phyloP scores from a whole-genome alignment of 1,139 yeast species.

The Entelexis sorbosivorans region DNA sequence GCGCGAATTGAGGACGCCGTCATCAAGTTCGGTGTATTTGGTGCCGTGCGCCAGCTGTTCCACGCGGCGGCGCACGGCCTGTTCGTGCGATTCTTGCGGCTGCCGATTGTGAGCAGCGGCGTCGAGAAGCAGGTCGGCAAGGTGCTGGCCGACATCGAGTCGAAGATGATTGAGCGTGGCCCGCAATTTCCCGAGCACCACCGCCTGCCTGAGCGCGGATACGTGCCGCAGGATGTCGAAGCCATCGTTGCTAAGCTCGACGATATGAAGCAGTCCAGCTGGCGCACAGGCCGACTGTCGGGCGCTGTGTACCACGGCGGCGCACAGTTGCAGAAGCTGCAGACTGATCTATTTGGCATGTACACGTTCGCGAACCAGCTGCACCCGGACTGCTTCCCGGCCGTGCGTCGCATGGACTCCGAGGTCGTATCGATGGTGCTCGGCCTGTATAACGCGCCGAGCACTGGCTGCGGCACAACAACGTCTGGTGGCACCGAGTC shows the following conservation, averaged over 20 bases:
- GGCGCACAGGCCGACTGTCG: slow-evolving; percentile 76
- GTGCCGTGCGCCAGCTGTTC: slow-evolving; percentile 15
- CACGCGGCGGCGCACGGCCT: background rate
- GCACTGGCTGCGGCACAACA: slow-evolving; percentile 70
- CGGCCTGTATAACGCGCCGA: slow-evolving; percentile 62
- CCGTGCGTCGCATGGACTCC: slow-evolving; percentile 90
- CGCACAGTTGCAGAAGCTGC: slow-evolving; percentile 54
- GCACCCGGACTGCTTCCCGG: slow-evolving; percentile 96
- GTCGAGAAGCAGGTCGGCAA: slow-evolving; percentile 17
- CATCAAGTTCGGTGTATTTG: slow-evolving; percentile 16
- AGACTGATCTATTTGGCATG: slow-evolving; percentile 61
- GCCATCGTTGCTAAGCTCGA: slow-evolving; percentile 44
- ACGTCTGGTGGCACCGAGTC: slow-evolving; percentile 98
- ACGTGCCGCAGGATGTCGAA: slow-evolving; percentile 51
- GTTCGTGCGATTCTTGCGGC: slow-evolving; percentile 4
- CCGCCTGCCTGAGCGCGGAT: slow-evolving; percentile 35
- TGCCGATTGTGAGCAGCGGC: slow-evolving; percentile 17
- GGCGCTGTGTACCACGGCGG: slow-evolving; percentile 99
- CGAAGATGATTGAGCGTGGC: slow-evolving; percentile 21
- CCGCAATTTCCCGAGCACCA: slow-evolving; percentile 14
- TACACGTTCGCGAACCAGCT: slow-evolving; percentile 85
- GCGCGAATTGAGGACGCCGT: slow-evolving; percentile 17
- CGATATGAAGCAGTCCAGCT: slow-evolving; percentile 53
- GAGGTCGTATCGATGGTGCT: slow-evolving; percentile 91
- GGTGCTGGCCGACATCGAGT: slow-evolving; percentile 19